These are phyloP conservation scores for Stropharia rugosoannulata DNA, from an alignment of 768 basidiomycete species.

Conservation along the genomic window DNA sequence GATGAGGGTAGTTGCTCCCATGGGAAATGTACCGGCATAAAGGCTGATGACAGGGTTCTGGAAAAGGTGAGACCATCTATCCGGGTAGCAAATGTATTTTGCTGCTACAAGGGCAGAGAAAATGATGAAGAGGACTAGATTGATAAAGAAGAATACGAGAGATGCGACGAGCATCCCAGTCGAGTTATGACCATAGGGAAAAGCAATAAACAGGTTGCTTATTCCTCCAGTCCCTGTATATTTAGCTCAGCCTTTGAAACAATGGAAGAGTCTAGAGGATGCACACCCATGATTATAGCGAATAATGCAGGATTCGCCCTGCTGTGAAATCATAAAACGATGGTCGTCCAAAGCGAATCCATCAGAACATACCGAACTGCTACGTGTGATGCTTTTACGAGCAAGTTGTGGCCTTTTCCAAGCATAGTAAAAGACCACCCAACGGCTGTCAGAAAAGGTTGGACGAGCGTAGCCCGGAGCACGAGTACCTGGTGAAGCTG, in stretches of 20 bases:
- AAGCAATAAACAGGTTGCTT: constrained; percentile 53
- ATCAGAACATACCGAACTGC: neutral
- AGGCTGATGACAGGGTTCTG: constrained; percentile 45
- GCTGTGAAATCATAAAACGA: constrained; percentile 16
- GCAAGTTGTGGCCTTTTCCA: neutral
- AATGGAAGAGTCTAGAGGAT: neutral
- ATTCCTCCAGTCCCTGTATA: constrained; percentile 46
- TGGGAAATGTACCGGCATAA: constrained; percentile 49
- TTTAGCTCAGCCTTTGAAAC: neutral
- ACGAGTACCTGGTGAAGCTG: too few species aligned
- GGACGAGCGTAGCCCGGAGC: too few species aligned
- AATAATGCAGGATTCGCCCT: constrained; percentile 43
- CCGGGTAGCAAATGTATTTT: constrained; percentile 55
- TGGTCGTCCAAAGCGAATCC: neutral
- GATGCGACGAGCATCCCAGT: constrained; percentile 35
- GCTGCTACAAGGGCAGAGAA: constrained; percentile 44
- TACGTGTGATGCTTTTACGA: neutral
- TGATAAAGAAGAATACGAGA: constrained; percentile 57
- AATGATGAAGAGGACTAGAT: constrained; percentile 51
- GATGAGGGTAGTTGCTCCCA: constrained; percentile 62
- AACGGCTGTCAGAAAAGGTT: too few species aligned
- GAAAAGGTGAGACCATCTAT: constrained; percentile 39
- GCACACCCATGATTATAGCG: constrained; percentile 42
- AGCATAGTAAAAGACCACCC: too few species aligned
- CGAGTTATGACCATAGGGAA: constrained; percentile 52